Evolutionary conservation across 441 rosid species (phyloP).

Genomic region (Cnidoscolus chayamansa): DNA sequence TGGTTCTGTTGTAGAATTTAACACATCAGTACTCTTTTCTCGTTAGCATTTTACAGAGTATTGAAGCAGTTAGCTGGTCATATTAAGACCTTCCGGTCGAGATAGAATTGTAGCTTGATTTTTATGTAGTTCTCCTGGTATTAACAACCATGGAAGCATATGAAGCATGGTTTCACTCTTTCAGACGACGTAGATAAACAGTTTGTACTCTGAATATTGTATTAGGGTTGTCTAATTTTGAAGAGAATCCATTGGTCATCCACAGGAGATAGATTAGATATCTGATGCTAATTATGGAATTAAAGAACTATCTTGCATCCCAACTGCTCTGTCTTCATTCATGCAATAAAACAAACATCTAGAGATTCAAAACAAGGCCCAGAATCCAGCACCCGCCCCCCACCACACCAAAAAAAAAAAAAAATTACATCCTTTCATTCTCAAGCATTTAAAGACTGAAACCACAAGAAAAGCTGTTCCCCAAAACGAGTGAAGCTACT

Average conservation of each 20-base stretch:
- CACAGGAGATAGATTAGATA: neutral
- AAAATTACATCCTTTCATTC: no score
- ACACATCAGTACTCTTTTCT: neutral
- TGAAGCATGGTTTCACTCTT: neutral
- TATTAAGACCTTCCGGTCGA: neutral
- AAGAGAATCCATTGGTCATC: neutral
- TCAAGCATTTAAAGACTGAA: no score
- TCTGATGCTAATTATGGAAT: neutral
- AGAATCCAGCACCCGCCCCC: no score
- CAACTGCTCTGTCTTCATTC: no score
- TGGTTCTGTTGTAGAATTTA: neutral
- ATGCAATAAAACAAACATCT: no score
- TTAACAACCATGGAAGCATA: neutral
- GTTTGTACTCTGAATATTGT: neutral
- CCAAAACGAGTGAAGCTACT: no score
- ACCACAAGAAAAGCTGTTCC: no score
- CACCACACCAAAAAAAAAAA: no score
- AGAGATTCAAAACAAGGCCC: no score
- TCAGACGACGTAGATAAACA: neutral
- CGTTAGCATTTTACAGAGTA: neutral
- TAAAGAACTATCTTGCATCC: neutral
- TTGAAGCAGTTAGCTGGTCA: neutral
- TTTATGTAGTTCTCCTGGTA: neutral
- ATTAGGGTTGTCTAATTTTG: neutral
- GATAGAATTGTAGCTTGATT: neutral